These are phyloP conservation scores for Hyaloscypha bicolor DNA, from an alignment of 495 filamentous ascomycete genomes.

Conservation along the genomic window DNA sequence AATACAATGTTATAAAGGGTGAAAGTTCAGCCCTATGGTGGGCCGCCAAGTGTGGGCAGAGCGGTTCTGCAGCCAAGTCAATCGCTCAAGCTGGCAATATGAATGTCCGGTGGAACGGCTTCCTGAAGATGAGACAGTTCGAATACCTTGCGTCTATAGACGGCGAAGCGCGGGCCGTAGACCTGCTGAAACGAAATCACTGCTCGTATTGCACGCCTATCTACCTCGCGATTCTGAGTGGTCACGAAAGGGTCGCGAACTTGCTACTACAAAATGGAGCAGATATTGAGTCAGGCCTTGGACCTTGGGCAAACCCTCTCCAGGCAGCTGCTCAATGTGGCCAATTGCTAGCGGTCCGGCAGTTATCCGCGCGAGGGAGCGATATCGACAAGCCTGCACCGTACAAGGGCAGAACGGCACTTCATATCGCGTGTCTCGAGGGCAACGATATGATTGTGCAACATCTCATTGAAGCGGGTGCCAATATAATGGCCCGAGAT, in stretches of 20 bases:
- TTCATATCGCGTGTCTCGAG: constrained; percentile 12
- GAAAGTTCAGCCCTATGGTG: constrained; percentile 33
- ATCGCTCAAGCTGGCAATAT: constrained; percentile 13
- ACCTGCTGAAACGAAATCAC: constrained; percentile 11
- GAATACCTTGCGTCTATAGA: constrained; percentile 13
- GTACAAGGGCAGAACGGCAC: constrained; percentile 14
- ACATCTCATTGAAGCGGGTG: constrained; percentile 12
- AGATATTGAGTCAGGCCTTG: constrained; percentile 19
- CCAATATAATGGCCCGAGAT: constrained; percentile 15
- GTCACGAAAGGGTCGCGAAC: constrained; percentile 8
- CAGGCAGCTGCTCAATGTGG: constrained; percentile 10
- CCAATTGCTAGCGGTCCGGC: constrained; percentile 2
- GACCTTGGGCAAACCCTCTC: constrained; percentile 13
- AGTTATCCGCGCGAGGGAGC: not conserved
- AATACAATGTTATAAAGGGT: constrained; percentile 26
- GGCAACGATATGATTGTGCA: constrained; percentile 11
- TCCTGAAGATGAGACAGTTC: constrained; percentile 12
- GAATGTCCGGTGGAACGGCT: constrained; percentile 13
- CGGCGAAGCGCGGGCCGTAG: constrained; percentile 1
- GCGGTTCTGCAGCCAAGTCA: constrained; percentile 3
- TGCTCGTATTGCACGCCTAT: constrained; percentile 8
- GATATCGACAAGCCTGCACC: constrained; percentile 14
- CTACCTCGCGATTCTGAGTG: constrained; percentile 3
- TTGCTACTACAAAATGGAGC: constrained; percentile 31
- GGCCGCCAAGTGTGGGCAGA: constrained; percentile 28